Percentiles rank a stretch among this genome's conserved stretches.
Evolutionary conservation across 2,329 filamentous ascomycete species (phyloP).

Genomic region (Diaporthe citrichinensis): DNA sequence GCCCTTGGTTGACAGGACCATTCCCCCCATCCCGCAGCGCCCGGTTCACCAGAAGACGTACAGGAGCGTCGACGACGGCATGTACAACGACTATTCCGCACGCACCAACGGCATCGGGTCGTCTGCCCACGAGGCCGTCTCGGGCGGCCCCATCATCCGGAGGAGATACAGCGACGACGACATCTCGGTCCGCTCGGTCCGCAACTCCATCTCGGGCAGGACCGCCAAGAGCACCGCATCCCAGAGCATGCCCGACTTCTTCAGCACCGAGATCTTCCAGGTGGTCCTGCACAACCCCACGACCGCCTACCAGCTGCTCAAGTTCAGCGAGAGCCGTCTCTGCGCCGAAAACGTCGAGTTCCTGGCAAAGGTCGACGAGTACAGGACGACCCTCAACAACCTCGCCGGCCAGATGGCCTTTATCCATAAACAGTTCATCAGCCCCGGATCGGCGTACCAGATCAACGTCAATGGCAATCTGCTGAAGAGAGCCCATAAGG

Average conservation of each 20-base stretch:
- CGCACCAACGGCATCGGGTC: constrained; percentile 10
- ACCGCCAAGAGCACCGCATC: constrained; percentile 36
- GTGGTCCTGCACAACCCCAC: constrained; percentile 58
- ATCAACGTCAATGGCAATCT: constrained; percentile 49
- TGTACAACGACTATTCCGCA: constrained; percentile 25
- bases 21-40: neutral
- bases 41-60: constrained; percentile 12
- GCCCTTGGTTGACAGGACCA: neutral
- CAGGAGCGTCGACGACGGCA: constrained; percentile 30
- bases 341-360: constrained; percentile 63
- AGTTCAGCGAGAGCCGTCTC: constrained; percentile 56
- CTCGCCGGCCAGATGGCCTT: constrained; percentile 55
- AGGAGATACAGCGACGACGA: constrained; percentile 36
- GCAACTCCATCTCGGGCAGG: constrained; percentile 27
- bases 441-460: constrained; percentile 39
- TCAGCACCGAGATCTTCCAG: constrained; percentile 57
- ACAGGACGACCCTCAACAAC: constrained; percentile 57
- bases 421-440: constrained; percentile 51
- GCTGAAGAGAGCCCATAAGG: constrained; percentile 48
- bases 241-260: constrained; percentile 55
- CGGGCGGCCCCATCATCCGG: constrained; percentile 25
- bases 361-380: constrained; percentile 62
- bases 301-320: constrained; percentile 58
- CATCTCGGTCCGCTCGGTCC: constrained; percentile 18
- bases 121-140: neutral